These are phyloP conservation scores for Aspergillus udagawae DNA, from an alignment of 2,329 filamentous ascomycete genomes.

Conservation along the genomic window DNA sequence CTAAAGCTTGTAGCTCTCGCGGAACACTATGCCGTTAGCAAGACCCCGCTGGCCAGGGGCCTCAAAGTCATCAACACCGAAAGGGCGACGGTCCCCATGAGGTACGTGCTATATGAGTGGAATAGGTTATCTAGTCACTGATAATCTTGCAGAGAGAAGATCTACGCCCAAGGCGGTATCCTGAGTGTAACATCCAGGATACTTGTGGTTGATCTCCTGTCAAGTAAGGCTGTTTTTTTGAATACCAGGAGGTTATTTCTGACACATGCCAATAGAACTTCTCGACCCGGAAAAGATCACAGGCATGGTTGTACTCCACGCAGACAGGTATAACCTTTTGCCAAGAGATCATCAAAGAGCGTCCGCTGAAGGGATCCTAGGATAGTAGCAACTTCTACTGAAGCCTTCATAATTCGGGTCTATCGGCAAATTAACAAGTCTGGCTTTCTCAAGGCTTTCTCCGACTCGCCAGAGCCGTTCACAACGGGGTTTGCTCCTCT, in stretches of 20 bases:
- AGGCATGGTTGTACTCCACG: slow-evolving; percentile 81
- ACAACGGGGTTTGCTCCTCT: slow-evolving; percentile 83
- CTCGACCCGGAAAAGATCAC: slow-evolving; percentile 81
- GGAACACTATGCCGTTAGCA: slow-evolving; percentile 89
- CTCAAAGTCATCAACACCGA: slow-evolving; percentile 93
- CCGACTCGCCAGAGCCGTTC: slow-evolving; percentile 88
- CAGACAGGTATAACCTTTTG: slow-evolving; percentile 57
- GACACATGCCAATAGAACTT: slow-evolving; percentile 41
- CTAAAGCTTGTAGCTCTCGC: slow-evolving; percentile 61
- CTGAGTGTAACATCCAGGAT: slow-evolving; percentile 97
- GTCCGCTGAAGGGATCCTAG: slow-evolving; percentile 35
- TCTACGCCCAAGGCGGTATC: slow-evolving; percentile 84
- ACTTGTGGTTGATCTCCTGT: slow-evolving; percentile 86
- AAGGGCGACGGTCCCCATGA: slow-evolving; percentile 75
- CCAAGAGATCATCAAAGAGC: not conserved
- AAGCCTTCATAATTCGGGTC: slow-evolving; percentile 91
- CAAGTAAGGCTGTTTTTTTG: slow-evolving; percentile 40
- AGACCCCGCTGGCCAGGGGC: slow-evolving; percentile 74
- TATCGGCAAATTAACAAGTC: slow-evolving; percentile 91
- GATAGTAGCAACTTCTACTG: slow-evolving; percentile 78
- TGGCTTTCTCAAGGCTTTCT: slow-evolving; percentile 94
- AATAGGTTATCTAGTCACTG: slow-evolving; percentile 8
- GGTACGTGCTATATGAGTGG: slow-evolving; percentile 29
- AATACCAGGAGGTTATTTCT: slow-evolving; percentile 4
- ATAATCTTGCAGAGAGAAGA: slow-evolving; percentile 64